phyloP scores from a whole-genome alignment of 2,329 filamentous ascomycete genomes.

The Diaporthe citrichinensis region DNA sequence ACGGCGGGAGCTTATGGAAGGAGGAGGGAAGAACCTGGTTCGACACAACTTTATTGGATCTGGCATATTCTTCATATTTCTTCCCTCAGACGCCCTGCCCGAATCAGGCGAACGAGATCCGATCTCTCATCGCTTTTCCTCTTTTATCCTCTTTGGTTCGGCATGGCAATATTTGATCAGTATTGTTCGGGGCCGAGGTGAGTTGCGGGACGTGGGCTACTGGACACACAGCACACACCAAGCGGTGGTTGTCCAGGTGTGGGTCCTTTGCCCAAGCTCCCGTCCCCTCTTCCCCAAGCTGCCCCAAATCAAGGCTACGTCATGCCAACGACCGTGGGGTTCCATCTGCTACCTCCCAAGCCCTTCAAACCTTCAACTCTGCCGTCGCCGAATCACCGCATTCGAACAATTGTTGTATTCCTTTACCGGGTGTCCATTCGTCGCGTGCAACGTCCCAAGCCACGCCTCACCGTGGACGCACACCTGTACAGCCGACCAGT shows the following conservation, averaged over 20 bases:
- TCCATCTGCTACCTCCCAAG: background rate
- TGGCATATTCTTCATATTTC: background rate
- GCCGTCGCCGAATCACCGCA: background rate
- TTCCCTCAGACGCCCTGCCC: background rate
- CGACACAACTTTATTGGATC: background rate
- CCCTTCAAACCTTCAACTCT: background rate
- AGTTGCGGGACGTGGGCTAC: background rate
- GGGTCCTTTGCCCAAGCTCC: background rate
- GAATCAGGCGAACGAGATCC: background rate
- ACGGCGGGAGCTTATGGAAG: background rate
- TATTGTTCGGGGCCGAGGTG: background rate
- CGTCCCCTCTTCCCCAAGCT: background rate
- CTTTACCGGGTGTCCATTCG: background rate
- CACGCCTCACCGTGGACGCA: background rate
- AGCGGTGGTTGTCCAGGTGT: background rate
- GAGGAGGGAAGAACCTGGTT: constrained; percentile 6
- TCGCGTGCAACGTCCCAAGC: background rate
- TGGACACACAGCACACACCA: background rate
- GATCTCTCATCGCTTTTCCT: background rate
- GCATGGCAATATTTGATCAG: background rate
- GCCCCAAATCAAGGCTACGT: background rate
- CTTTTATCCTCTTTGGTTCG: background rate
- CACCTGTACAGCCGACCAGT: background rate
- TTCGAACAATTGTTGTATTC: background rate
- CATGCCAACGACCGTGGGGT: background rate